A percentile compares a stretch with the other conserved stretches of the same genome.
Evolutionary conservation across 1,139 yeast genomes (phyloP).

Genomic region (Debaryomycetaceae sp.): DNA sequence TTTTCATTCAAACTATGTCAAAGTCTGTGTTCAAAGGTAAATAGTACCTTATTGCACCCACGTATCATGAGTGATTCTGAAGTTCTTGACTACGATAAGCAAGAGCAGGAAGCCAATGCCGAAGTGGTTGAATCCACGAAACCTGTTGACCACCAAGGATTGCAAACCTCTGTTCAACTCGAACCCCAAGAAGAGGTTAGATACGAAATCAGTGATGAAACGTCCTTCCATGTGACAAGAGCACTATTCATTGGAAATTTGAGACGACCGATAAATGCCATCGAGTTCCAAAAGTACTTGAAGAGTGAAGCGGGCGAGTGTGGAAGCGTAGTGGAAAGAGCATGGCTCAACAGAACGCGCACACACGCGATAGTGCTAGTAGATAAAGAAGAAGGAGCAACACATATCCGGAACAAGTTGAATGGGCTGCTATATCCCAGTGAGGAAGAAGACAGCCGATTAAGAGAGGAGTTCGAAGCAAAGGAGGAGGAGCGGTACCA

Average conservation of each 20-base stretch:
- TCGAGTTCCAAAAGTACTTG: conserved; percentile 32
- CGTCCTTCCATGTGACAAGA: conserved; percentile 35
- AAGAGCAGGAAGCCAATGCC: conserved; percentile 8
- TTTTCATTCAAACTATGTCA: no score
- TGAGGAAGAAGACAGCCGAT: conserved; percentile 20
- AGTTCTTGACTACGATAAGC: conserved; percentile 12
- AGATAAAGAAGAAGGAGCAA: conserved; percentile 38
- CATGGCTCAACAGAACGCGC: conserved; percentile 41
- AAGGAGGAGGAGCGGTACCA: conserved; percentile 21
- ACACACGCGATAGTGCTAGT: conserved; percentile 43
- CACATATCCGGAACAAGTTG: conserved; percentile 26
- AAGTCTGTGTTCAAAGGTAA: no score
- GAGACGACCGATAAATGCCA: conserved; percentile 35
- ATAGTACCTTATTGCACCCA: not conserved
- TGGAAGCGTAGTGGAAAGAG: conserved; percentile 33
- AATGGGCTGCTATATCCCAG: conserved; percentile 32
- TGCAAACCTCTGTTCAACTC: conserved; percentile 15
- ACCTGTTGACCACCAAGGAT: conserved; percentile 23
- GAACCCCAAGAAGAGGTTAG: conserved; percentile 29
- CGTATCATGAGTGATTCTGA: conserved; percentile 16
- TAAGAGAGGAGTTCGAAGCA: conserved; percentile 19
- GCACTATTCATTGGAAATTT: conserved; percentile 44
- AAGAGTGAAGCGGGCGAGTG: conserved; percentile 23
- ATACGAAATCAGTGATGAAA: conserved; percentile 26
- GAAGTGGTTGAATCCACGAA: conserved; percentile 8